A percentile compares a stretch with the other conserved stretches of the same genome.
Conservation (phyloP, 345 rosid genomes). For the Odontarrhena argentea region DNA sequence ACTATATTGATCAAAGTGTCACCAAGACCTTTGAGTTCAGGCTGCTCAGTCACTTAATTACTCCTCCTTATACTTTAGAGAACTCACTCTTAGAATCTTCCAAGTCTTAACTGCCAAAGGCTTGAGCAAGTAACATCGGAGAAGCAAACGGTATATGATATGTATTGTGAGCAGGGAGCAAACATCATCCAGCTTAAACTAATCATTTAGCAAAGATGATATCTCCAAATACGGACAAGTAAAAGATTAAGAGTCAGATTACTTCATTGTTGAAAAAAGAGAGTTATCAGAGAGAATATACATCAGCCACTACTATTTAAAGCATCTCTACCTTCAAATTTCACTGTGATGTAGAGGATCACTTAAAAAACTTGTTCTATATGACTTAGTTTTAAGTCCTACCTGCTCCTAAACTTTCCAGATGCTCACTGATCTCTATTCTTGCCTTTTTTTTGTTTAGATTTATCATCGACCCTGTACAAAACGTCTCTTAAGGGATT, state of each 20-base stretch:
- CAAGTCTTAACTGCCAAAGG: no score
- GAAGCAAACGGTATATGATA: no score
- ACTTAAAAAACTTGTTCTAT: conserved; percentile 6
- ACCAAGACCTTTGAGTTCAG: no score
- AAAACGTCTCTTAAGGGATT: conserved; percentile 34
- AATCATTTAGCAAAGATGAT: background rate
- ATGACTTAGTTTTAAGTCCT: conserved; percentile 20
- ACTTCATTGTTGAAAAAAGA: conserved; percentile 10
- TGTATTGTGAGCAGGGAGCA: no score
- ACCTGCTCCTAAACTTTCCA: conserved; percentile 37
- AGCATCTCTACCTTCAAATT: conserved; percentile 15
- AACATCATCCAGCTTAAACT: no score
- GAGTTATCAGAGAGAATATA: conserved; percentile 29
- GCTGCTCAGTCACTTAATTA: no score
- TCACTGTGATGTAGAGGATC: background rate
- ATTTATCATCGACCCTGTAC: conserved; percentile 41
- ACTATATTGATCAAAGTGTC: no score
- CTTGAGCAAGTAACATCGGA: no score
- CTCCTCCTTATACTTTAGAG: no score
- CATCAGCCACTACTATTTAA: conserved; percentile 22
- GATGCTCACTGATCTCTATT: conserved; percentile 29
- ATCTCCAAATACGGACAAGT: conserved; percentile 3
- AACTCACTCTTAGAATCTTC: no score
- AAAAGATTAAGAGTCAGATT: background rate
- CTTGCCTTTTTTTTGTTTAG: conserved; percentile 9